Base-by-base conservation (phyloP, 371 early-diverging fungal species). In the Rhizopus sp. region DNA sequence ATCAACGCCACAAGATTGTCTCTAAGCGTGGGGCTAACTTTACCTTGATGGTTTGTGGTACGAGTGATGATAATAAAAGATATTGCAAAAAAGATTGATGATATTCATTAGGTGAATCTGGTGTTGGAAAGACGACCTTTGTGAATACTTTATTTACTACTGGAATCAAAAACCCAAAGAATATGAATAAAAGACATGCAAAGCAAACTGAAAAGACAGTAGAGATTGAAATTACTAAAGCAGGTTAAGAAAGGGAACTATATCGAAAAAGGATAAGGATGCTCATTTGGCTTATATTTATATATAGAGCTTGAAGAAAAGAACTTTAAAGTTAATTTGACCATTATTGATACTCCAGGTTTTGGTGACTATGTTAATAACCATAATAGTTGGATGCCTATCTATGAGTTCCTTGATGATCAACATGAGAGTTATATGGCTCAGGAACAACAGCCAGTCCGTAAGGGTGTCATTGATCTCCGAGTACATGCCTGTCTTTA, bases 31-130 rank as follows among this genome's bases (percentile, higher is more conserved):
- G 97, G 33, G 86, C 94, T 39, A 85, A 91, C 81, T 97, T 95
- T 70, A 97, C 97, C 40, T 63, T 99, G 60, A 94, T 97, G 93
- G 96, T 97, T 13, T 96, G 95, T 55, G 99, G 98, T 89, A 86
- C 69, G 86, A 69, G 3, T 16, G 4, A 34, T 45, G 32, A 33
- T 15, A 6, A 32, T 1, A 50, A 3, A 34, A 23, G 23, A 23
- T 23, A 23, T 23, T 16, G 17, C n/a, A 23, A 23, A 23, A 23
- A 23, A 23, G 23, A 23, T 23, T 23, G 23, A 23, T 23, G 23
- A 23, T 23, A 23, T 23, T 23, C 23, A 23, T 23, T 41, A 73
- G 78, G 72, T 29, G 78, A 78, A 53, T 78, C 78, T 5, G 94
- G 94, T 60, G 77, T 88, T 30, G 94, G 94, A 38, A 94, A 94